These are phyloP conservation scores for Naganishia antarctica DNA, from an alignment of 768 basidiomycete genomes.

Conservation along the genomic window DNA sequence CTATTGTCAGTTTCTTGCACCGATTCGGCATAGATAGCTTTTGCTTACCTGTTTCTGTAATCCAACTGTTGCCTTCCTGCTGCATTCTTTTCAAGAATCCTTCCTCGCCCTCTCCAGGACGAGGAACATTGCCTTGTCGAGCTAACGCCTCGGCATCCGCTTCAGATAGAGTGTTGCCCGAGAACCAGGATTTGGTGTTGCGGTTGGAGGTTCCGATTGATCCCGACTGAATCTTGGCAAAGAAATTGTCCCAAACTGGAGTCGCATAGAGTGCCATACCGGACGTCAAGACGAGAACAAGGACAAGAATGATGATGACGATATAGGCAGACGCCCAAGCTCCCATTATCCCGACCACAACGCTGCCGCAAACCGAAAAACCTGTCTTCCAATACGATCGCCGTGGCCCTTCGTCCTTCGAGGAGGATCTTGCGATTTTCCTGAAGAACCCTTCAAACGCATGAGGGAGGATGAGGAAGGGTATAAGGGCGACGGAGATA, in stretches of 20 bases:
- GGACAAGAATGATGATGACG: not conserved
- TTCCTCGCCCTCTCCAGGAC: conserved; percentile 7
- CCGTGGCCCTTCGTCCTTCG: not conserved
- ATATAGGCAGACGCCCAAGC: conserved; percentile 16
- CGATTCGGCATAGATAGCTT: not conserved
- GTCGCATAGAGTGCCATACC: not conserved
- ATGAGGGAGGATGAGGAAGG: conserved; percentile 2
- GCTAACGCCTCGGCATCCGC: conserved; percentile 9
- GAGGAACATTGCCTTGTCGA: not conserved
- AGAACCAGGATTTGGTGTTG: not conserved
- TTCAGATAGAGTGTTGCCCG: not conserved
- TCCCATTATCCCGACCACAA: not conserved
- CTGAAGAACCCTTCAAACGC: not conserved
- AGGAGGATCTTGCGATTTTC: not conserved
- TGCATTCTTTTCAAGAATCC: conserved; percentile 8
- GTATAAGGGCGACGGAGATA: conserved; percentile 11
- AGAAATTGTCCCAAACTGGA: not conserved
- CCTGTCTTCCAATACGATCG: not conserved
- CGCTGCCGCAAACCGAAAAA: not conserved
- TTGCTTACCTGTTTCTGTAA: conserved; percentile 6
- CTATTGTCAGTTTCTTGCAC: not conserved
- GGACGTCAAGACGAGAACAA: not conserved
- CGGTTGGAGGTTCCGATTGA: not conserved
- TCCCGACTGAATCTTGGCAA: not conserved
- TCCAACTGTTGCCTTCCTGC: conserved; percentile 6